A percentile compares a stretch with the other conserved stretches of the same genome.
phyloP scores from a whole-genome alignment of 768 basidiomycete species.

The Russula sp. region DNA sequence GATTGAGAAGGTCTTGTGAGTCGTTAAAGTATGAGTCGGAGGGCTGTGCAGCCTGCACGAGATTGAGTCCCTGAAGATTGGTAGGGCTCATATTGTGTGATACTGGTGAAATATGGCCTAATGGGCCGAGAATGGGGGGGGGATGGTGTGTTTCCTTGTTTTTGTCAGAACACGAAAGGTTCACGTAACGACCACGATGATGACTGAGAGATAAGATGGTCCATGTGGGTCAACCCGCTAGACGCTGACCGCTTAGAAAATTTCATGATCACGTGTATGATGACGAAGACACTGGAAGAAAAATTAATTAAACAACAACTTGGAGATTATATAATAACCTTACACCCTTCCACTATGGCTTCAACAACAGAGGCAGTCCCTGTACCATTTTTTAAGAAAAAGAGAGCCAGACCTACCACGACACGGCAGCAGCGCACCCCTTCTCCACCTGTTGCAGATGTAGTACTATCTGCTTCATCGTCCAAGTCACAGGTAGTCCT shows the following conservation, averaged over 20 bases:
- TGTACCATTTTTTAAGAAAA: conserved; percentile 89
- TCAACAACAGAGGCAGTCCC: conserved; percentile 33
- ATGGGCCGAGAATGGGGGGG: not conserved
- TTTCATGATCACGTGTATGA: conserved; percentile 1
- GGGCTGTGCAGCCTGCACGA: conserved; percentile 53
- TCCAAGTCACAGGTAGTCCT: conserved; percentile 69
- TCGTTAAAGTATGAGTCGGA: conserved; percentile 34
- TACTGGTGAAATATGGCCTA: not conserved
- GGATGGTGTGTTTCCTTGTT: not conserved
- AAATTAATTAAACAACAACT: not conserved
- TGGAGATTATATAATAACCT: not conserved
- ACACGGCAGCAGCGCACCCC: conserved; percentile 68
- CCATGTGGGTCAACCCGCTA: too few species aligned
- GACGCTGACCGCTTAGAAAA: too few species aligned
- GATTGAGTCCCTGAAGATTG: conserved; percentile 73
- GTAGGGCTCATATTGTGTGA: conserved; percentile 49
- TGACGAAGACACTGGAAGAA: not conserved
- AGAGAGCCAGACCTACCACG: conserved; percentile 71
- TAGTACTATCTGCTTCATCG: conserved; percentile 40
- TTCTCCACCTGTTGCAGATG: conserved; percentile 57
- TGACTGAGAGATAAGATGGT: conserved; percentile 3
- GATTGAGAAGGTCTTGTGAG: conserved; percentile 53
- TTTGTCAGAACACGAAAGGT: too few species aligned
- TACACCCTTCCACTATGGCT: conserved; percentile 29
- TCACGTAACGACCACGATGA: too few species aligned